These are phyloP conservation scores for Cucumis variabilis DNA, from an alignment of 331 rosid genomes.

Conservation along the genomic window DNA sequence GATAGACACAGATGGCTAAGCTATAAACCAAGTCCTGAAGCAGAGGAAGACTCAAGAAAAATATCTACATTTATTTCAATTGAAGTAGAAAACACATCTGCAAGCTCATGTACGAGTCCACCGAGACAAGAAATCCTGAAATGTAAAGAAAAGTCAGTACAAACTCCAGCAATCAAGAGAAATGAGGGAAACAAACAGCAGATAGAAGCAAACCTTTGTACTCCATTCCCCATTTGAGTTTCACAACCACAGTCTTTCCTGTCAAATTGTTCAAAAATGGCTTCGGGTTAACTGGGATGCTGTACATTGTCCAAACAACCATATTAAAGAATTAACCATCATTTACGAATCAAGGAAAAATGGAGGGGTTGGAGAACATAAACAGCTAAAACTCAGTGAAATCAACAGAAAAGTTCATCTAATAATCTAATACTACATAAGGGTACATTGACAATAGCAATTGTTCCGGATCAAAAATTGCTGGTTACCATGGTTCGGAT, in stretches of 20 bases:
- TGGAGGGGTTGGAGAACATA: not conserved
- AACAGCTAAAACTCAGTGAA: not conserved
- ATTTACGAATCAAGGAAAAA: not conserved
- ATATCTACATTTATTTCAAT: not conserved
- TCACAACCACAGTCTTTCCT: conserved; percentile 91
- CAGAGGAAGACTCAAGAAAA: not conserved
- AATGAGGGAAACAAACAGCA: not conserved
- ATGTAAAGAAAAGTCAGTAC: not conserved
- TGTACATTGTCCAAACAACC: conserved; percentile 52
- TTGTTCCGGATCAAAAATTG: not conserved
- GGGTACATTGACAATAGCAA: not conserved
- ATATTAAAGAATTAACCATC: not conserved
- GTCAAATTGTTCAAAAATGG: conserved; percentile 99
- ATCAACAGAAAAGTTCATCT: not conserved
- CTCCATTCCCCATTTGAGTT: conserved; percentile 99
- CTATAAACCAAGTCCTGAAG: not conserved
- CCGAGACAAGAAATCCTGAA: conserved; percentile 91
- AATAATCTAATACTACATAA: not conserved
- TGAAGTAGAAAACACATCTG: conserved; percentile 56
- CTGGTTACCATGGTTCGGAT: not conserved
- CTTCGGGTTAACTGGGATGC: conserved; percentile 94
- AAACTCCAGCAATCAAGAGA: not conserved
- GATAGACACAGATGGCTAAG: not conserved
- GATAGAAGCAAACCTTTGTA: conserved; percentile 73
- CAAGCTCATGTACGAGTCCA: conserved; percentile 95